Evolutionary conservation across 164 flowering plant genomes (phyloP), one percentile per base, ranked within the genome.

Genomic region (Dillenia suffruticosa): DNA sequence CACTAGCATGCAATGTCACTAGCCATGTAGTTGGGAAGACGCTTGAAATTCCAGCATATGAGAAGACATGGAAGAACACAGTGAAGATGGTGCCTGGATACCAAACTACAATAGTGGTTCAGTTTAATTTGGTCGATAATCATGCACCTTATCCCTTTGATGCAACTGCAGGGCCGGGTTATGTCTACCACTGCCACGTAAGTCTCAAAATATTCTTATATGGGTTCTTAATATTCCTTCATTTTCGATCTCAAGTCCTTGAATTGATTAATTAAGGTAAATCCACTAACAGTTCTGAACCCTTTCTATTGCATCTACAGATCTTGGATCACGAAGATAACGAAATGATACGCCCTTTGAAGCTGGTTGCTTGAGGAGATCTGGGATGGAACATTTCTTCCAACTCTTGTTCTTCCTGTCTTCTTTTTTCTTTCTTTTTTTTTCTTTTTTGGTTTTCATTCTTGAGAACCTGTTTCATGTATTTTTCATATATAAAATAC

Each of bases 241-340:
- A 9, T 14, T 9, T 13, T 19, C 4, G 16, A 4, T 51, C 5
- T 32, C 3, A 15, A 8, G 7, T 15, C 12, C 7, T 7, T 16
- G 19, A 14, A 32, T 51, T 12, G 43, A 22, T 12, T 49, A 3
- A 12, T 43, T 4, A 12, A 17, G 10, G 17, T 22, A 10, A 17
- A 45, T 49, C 43, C 12, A 26, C 44, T 12, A 17, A 10, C 16
- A 12, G 12, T 57, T 57, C 2, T 9, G 3, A 12, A 6, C 1
- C 45, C 4, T 59, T 0, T 13, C 2, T 9, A 46, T 9, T 51
- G 15, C 14, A 1, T 54, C 12, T 55, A 59, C 70, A 67, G 70
- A 67, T 67, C 6, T 44, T 67, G 59, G 70, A 67, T 49, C 70
- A 67, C 49, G 70, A 67, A 60, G 70, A 67, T 26, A 67, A 67